Percentiles rank a stretch among this genome's conserved stretches.
Evolutionary conservation across 257 asterid genomes (phyloP).

Genomic region (Coffea eugenioides): DNA sequence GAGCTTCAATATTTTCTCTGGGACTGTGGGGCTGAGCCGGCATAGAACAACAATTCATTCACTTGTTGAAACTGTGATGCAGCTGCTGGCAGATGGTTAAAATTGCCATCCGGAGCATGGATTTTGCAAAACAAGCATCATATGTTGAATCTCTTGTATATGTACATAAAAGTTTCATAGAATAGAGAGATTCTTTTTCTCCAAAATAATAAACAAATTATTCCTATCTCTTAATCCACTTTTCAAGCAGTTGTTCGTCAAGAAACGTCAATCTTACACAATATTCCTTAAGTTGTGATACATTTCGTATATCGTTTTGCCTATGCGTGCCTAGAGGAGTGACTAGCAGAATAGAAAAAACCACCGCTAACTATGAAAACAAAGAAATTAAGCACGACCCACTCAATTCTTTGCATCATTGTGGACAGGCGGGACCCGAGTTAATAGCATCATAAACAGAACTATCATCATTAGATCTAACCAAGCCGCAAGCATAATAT

Average conservation of each 20-base stretch:
- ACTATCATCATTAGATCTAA: not conserved
- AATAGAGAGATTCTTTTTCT: slow-evolving; percentile 16
- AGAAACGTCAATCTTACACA: not conserved
- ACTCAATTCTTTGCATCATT: no score
- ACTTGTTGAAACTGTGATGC: slow-evolving; percentile 58
- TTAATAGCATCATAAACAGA: not conserved
- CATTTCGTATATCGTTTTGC: not conserved
- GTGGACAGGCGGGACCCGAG: no score
- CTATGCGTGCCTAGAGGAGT: not conserved
- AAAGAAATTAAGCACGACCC: not conserved
- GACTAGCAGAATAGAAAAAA: not conserved
- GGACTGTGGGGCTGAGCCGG: slow-evolving; percentile 72
- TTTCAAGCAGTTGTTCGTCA: not conserved
- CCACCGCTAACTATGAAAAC: not conserved
- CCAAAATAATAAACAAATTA: not conserved
- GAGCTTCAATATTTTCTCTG: slow-evolving; percentile 78
- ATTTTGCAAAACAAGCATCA: not conserved
- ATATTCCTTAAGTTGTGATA: not conserved
- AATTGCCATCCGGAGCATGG: slow-evolving; percentile 2
- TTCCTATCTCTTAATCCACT: not conserved
- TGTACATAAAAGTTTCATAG: not conserved
- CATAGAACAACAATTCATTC: slow-evolving; percentile 54
- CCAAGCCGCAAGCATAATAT: not conserved
- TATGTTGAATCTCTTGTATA: no score
- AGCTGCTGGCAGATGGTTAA: slow-evolving; percentile 41